Percentiles rank a stretch among this genome's conserved stretches.
phyloP scores from a whole-genome alignment of 75 land plant species.

The Adiantum capillusveneris region DNA sequence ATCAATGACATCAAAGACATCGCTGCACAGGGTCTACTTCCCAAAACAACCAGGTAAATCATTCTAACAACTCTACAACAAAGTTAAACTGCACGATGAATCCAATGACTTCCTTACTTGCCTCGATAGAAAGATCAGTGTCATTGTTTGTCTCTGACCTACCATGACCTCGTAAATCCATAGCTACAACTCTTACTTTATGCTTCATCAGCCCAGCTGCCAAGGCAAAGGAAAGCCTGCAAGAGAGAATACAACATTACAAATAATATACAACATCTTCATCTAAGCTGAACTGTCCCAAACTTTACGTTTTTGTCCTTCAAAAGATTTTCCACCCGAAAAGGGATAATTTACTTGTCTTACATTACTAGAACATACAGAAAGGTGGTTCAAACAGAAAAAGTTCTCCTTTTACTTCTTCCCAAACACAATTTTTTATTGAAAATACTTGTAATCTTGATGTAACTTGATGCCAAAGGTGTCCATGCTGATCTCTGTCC shows the following conservation, averaged over 20 bases:
- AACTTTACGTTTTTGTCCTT: too few species aligned
- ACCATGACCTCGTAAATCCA: slow-evolving; percentile 97
- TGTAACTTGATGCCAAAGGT: too few species aligned
- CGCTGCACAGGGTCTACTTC: slow-evolving; percentile 75
- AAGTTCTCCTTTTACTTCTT: too few species aligned
- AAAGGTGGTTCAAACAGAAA: too few species aligned
- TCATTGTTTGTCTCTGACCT: slow-evolving; percentile 67
- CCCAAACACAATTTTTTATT: too few species aligned
- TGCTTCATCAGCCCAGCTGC: slow-evolving; percentile 70
- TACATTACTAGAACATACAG: too few species aligned
- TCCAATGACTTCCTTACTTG: slow-evolving; percentile 6
- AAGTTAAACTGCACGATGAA: neutral
- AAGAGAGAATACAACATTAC: neutral
- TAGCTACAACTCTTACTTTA: slow-evolving; percentile 75
- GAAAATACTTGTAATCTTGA: too few species aligned
- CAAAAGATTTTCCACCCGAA: too few species aligned
- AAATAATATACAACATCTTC: too few species aligned
- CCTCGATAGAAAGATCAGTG: slow-evolving; percentile 74
- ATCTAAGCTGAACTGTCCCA: too few species aligned
- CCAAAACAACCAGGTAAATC: neutral
- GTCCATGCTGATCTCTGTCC: too few species aligned
- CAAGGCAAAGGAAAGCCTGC: slow-evolving; percentile 92
- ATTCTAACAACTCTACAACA: neutral
- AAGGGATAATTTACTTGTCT: too few species aligned
- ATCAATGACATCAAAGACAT: slow-evolving; percentile 71